Base-by-base conservation (phyloP, 805 yeast genomes). In the Starmerella floris region DNA sequence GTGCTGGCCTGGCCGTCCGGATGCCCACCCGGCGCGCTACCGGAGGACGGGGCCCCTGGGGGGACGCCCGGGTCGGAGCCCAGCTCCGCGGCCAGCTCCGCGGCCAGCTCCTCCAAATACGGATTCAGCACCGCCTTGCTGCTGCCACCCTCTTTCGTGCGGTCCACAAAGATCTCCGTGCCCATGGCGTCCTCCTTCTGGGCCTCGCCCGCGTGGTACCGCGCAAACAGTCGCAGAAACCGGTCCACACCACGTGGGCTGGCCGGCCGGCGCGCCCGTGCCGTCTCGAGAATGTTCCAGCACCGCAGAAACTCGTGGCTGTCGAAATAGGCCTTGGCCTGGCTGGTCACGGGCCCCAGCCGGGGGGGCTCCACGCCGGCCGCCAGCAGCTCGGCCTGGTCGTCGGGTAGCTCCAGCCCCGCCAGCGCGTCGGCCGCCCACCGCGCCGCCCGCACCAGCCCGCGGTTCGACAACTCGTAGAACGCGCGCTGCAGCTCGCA, bases 291-390 rank as follows among this genome's bases (percentile, higher is more conserved):
- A 13, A 68, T 68, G 51, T 67, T 65, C 4, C 80, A 74, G 43
- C 87, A 81, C 23, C 97, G 63, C 44, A 79, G 88, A 56, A 78
- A 88, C 60, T 91, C 97, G 53, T 80, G 77, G 55, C 83, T 76
- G 54, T 76, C 79, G 65, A 88, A 83, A 56, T 81, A 77, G 0
- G 81, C 59, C 41, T 75, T 73, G 1, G 88, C 95, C 23, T 83
- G 63, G 15, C 73, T 50, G 23, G 80, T 62, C 45, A 63, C 72
- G 69, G 43, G 75, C 76, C 38, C 56, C 8, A 43, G 35, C 5
- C 33, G 34, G 28, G 49, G 43, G 39, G 43, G 50, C 31, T 40
- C 40, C 2, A 42, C 54, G 2, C 48, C 56, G 20, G 10, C 9
- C 17, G 34, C 16, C 10, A 31, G 34, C 15, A 5, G 5, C 13